Percentiles rank a stretch among this genome's conserved stretches.
These are phyloP conservation scores for Aspergillus carlsbadensis DNA, from an alignment of 495 filamentous ascomycete species.

Conservation along the genomic window DNA sequence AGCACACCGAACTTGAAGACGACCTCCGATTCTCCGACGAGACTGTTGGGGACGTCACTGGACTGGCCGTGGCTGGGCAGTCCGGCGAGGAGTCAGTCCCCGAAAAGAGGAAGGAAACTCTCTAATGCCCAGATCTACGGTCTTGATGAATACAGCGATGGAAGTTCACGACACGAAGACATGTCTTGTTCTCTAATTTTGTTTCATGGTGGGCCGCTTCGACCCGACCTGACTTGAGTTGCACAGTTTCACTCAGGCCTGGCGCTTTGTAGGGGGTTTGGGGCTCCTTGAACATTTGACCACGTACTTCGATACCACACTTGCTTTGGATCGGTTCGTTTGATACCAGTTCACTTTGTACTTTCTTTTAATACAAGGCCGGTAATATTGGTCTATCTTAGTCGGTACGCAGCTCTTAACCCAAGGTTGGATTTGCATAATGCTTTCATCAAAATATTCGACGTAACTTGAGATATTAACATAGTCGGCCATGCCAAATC, in stretches of 20 bases:
- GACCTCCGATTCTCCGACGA: slow-evolving; percentile 84
- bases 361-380: too few species aligned
- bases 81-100: slow-evolving; percentile 15
- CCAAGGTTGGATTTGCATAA: too few species aligned
- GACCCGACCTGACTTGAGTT: neutral
- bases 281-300: neutral
- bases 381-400: too few species aligned
- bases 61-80: slow-evolving; percentile 20
- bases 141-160: slow-evolving; percentile 3
- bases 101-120: slow-evolving; percentile 11
- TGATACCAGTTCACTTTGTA: too few species aligned
- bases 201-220: neutral
- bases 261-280: neutral
- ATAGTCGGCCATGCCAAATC: too few species aligned
- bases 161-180: slow-evolving; percentile 8
- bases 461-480: too few species aligned
- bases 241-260: slow-evolving; percentile 2
- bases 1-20: slow-evolving; percentile 67
- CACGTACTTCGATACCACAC: slow-evolving; percentile 2
- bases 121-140: neutral
- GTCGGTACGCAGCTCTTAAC: too few species aligned
- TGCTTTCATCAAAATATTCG: too few species aligned
- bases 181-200: slow-evolving; percentile 4
- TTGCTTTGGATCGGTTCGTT: too few species aligned
- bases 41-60: slow-evolving; percentile 47